Evolutionary conservation across 2,329 filamentous ascomycete genomes (phyloP).

Genomic region (Fusarium longipes): DNA sequence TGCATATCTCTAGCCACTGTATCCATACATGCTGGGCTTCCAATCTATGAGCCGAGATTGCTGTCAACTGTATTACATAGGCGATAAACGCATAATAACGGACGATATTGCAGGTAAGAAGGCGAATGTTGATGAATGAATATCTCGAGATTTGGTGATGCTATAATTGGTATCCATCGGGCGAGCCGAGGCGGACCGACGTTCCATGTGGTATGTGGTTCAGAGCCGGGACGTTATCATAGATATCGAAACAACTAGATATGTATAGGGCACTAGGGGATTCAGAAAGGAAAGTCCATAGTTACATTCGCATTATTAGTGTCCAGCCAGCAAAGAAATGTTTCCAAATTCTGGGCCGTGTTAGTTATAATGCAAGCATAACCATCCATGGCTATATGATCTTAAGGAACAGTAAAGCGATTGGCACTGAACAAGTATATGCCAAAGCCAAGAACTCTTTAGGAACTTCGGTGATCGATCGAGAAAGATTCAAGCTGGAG

Average conservation of each 20-base stretch:
- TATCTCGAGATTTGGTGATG: not conserved
- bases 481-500: not conserved
- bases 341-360: not conserved
- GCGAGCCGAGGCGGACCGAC: constrained; percentile 27
- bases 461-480: constrained; percentile 10
- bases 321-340: not conserved
- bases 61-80: not conserved
- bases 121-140: not conserved
- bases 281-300: not conserved
- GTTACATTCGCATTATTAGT: not conserved
- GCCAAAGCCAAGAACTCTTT: not conserved
- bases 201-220: constrained; percentile 9
- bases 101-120: not conserved
- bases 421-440: not conserved
- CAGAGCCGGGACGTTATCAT: not conserved
- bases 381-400: not conserved
- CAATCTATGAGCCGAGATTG: constrained; percentile 16
- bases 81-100: constrained; percentile 15
- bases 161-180: constrained; percentile 17
- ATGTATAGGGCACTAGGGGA: not conserved
- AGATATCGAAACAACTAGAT: not conserved
- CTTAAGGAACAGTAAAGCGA: not conserved
- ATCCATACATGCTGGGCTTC: constrained; percentile 4
- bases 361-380: not conserved
- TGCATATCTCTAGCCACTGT: not conserved